Percentiles rank a stretch among this genome's conserved stretches.
These are phyloP conservation scores for Lipomyces oligophaga DNA, from an alignment of 805 yeast genomes.

Conservation along the genomic window DNA sequence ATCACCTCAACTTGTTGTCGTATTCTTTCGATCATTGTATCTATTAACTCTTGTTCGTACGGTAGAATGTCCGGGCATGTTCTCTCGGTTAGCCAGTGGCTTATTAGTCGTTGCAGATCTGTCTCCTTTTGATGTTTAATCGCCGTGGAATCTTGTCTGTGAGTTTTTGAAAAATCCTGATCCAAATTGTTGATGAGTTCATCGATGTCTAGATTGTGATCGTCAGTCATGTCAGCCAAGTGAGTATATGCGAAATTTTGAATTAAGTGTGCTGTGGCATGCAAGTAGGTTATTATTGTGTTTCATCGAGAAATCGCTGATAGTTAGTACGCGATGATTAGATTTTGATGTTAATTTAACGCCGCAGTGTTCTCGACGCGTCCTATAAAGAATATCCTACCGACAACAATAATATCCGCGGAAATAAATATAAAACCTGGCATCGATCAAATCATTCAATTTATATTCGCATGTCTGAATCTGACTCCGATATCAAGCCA, in stretches of 20 bases:
- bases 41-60: slow-evolving; percentile 60
- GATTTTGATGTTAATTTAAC: no score
- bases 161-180: slow-evolving; percentile 7
- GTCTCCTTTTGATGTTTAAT: slow-evolving; percentile 1
- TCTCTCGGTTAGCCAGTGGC: slow-evolving; percentile 79
- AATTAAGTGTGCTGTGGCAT: no score
- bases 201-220: slow-evolving; percentile 30
- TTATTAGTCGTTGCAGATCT: slow-evolving; percentile 46
- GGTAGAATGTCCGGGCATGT: slow-evolving; percentile 83
- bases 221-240: slow-evolving; percentile 8
- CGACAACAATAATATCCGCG: no score
- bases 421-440: no score
- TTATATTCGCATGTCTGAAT: slow-evolving; percentile 20
- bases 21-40: slow-evolving; percentile 54
- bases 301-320: no score
- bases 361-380: no score
- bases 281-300: no score
- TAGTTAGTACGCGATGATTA: no score
- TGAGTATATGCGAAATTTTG: no score
- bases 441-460: no score
- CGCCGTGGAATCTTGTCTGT: neutral
- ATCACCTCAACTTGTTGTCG: slow-evolving; percentile 63
- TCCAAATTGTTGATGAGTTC: slow-evolving; percentile 30
- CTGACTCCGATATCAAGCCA: slow-evolving; percentile 10
- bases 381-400: no score